phyloP scores from a whole-genome alignment of 352 stramenopile species.

The Globisporangium viniferum region DNA sequence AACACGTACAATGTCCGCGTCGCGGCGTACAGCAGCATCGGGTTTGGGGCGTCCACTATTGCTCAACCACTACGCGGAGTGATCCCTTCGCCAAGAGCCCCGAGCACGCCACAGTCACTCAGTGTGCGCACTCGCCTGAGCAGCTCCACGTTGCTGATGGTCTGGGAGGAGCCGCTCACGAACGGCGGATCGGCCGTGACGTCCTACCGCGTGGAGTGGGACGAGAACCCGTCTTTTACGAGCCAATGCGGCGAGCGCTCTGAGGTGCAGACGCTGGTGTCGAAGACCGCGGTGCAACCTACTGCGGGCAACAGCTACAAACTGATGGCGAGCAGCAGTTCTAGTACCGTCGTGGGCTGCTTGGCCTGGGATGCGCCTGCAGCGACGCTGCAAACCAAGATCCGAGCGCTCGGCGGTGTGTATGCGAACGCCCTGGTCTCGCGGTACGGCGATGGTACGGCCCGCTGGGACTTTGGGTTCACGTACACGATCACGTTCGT shows the following conservation, averaged over 20 bases:
- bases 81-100: conserved; percentile 40
- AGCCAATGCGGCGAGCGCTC: conserved; percentile 66
- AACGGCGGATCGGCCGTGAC: conserved; percentile 79
- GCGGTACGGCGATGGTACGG: conserved; percentile 45
- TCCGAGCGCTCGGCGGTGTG: conserved; percentile 25
- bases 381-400: conserved; percentile 20
- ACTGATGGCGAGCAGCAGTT: conserved; percentile 19
- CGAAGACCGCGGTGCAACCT: conserved; percentile 20
- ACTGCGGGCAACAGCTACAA: conserved; percentile 23
- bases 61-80: conserved; percentile 31
- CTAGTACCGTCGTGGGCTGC: conserved; percentile 26
- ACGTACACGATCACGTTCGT: conserved; percentile 60
- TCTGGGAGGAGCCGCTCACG: conserved; percentile 75
- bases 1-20: conserved; percentile 89
- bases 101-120: conserved; percentile 74
- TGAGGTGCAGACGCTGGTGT: conserved; percentile 63
- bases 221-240: conserved; percentile 85
- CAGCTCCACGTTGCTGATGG: conserved; percentile 53
- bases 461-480: conserved; percentile 68
- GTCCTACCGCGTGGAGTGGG: conserved; percentile 95
- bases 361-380: conserved; percentile 30
- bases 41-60: conserved; percentile 81
- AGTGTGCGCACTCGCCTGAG: conserved; percentile 68
- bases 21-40: conserved; percentile 93
- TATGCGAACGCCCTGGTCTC: conserved; percentile 33